Base-by-base conservation (phyloP, 192 early-diverging fungal genomes). In the Phycomyces blakesleeanus region DNA sequence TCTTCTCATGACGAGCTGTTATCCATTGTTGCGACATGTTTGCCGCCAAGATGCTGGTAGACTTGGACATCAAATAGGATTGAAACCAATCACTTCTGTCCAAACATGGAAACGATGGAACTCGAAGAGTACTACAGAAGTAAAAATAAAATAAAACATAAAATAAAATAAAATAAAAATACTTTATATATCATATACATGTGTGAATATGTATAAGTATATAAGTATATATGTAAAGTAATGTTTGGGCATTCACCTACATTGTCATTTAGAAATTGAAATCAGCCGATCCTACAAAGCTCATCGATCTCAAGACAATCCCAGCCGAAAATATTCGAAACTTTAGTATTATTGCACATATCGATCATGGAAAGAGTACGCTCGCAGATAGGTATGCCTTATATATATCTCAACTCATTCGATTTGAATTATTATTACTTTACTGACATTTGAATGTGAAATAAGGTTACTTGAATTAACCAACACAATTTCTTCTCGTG, bases 281-380 rank as follows among this genome's bases (percentile, higher is more conserved):
- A 55, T 59, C 64, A 49, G 60, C 60, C 21, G 71, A 73, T 67
- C 71, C 65, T 20, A 39, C 47, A 6, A 68, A 60, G 41, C 11
- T 29, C 2, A 64, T 88, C 9, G 88, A 91, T 37, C 69, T 91
- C 27, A 76, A 84, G 6, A 54, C 69, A 7, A 92, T 89, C 72
- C 81, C 91, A 3, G 86, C 89, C 0, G 91, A 94, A 47, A 77
- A 80, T 55, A 93, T 97, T 62, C 86, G 96, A 44, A 97, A 97
- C 81, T 98, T 98, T 72, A 89, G 89, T 69, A 93, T 91, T 54
- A 90, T 90, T 57, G 89, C 89, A 20, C 89, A 93, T 74, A 87
- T 93, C 41, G 91, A 93, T 77, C 91, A 93, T 74, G 91, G 92
- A 51, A 93, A 93, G 69, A 89, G 86, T 62, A 97, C 96, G 11